Evolutionary conservation across 2,329 filamentous ascomycete genomes (phyloP), one percentile per base, ranked within the genome.

Genomic region (Cercospora nicotianae): DNA sequence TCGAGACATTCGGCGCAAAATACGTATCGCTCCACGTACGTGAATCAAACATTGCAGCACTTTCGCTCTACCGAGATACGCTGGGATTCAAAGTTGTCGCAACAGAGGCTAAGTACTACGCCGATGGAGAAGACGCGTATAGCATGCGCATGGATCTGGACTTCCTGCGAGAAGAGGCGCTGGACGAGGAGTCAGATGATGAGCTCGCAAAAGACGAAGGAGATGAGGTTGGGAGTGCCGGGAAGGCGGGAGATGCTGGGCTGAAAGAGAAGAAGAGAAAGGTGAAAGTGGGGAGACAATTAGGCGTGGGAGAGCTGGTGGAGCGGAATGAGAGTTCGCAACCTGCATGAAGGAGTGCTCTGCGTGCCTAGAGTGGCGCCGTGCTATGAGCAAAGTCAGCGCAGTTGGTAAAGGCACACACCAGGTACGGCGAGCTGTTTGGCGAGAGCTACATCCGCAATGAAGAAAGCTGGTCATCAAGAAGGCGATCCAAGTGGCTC

Each of bases 1-100:
- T 94, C 68, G 95, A 99, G 81, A 94, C 92, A 36, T 97, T 94
- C 79, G 87, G 89, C 75, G 95, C 94, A 1, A 87, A 91, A 78
- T 98, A 97, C 83, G 94, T 99, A 77, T 96, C 92, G 36, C 88
- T 99, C 36, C 95, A 99, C 83, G 95, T 99, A 72, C 94, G 95
- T 77, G 88, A 97, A 63, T 95, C 91, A 80, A 99, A 99, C 85
- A 87, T 87, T 69, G 95, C 95, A 6, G 95, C 95, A 28, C 87
- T 97, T 70, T 92, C 91, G 75, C 87, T 99, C 23, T 99, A 99
- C 87, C 90, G 93, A 75, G 91, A 96, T 78, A 97, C 94, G 0
- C 88, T 97, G 0, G 90, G 92, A 64, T 98, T 97, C 85, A 87
- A 89, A 78, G 91, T 92, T 73, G 92, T 95, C 72, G 95, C 93